Base-by-base conservation (phyloP, 192 early-diverging fungal species). In the Dissophora ornata region DNA sequence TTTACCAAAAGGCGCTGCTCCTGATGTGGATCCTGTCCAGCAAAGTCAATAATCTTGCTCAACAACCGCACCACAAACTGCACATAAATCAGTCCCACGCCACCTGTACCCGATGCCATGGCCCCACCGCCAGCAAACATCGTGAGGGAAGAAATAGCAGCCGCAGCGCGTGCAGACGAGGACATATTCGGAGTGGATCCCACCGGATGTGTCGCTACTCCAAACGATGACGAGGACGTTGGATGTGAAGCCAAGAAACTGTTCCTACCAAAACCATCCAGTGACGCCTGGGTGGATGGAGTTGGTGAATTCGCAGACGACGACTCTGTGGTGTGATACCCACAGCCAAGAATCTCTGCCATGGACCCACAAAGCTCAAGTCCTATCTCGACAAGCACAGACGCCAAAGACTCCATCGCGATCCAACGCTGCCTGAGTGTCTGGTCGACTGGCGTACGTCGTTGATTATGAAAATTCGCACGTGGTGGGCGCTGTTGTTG, bases 11-110 rank as follows among this genome's bases (percentile, higher is more conserved):
- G 73, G 4, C 73, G 64, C 46, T 77, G 73, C 47, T 77, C 73
- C 25, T 77, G 73, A 24, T 47, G 44, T 4, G 64, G 44, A 30
- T 77, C 73, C 22, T 36, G 73, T 41, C 73, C 73, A 6, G 73
- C 56, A 67, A 67, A 77, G 30, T 77, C 73, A 18, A 77, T 62
- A 22, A 77, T 77, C 62, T 67, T 77, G 47, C 58, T 77, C 29
- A 77, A 4, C 9, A 77, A 45, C 11, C 73, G 63, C 18, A 67
- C 65, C 34, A 77, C 73, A 44, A 77, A 77, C 26, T 77, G 73
- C 5, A 77, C 53, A 45, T 67, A 77, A 21, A 77, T 77, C 44
- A 77, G 34, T 2, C 73, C 73, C 8, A 77, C 44, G 9, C 73
- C 73, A 13, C 73, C 73, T 0, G 73, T 67, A 11, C 73, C 73